Conservation (phyloP, 169 alveolate species). For the Plasmodium gaboni region DNA sequence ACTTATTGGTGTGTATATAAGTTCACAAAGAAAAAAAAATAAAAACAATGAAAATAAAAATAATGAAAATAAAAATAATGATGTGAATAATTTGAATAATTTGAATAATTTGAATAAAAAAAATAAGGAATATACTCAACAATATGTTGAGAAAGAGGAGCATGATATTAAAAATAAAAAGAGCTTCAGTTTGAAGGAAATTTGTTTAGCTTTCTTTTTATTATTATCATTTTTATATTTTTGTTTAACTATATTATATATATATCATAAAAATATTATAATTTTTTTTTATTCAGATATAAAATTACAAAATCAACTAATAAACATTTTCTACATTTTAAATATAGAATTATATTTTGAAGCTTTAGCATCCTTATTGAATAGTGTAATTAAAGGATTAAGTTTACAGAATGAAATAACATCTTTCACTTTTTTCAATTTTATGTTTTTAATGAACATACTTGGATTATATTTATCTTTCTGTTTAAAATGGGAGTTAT, state of each 20-base stretch:
- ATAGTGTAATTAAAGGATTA: conserved; percentile 45
- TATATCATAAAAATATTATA: conserved; percentile 17
- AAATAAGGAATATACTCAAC: too few species aligned
- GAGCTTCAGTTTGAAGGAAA: not conserved
- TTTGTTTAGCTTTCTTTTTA: conserved; percentile 17
- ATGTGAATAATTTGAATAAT: too few species aligned
- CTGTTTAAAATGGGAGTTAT: conserved; percentile 8
- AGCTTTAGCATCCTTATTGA: conserved; percentile 11
- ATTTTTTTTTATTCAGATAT: conserved; percentile 20
- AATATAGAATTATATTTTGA: conserved; percentile 16
- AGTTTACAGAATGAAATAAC: conserved; percentile 35
- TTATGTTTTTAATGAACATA: conserved; percentile 14
- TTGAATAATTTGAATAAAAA: too few species aligned
- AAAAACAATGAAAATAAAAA: too few species aligned
- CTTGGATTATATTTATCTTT: conserved; percentile 28
- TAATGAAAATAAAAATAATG: too few species aligned
- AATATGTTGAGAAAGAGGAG: too few species aligned
- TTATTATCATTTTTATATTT: conserved; percentile 1
- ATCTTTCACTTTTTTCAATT: conserved; percentile 15
- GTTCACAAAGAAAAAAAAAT: conserved; percentile 2
- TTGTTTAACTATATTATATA: conserved; percentile 1
- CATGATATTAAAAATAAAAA: too few species aligned
- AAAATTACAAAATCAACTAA: not conserved
- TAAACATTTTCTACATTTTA: not conserved
- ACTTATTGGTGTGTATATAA: conserved; percentile 10